A percentile compares a stretch with the other conserved stretches of the same genome.
Evolutionary conservation across 768 basidiomycete species (phyloP).

Genomic region (Leccinum subgranulosum): DNA sequence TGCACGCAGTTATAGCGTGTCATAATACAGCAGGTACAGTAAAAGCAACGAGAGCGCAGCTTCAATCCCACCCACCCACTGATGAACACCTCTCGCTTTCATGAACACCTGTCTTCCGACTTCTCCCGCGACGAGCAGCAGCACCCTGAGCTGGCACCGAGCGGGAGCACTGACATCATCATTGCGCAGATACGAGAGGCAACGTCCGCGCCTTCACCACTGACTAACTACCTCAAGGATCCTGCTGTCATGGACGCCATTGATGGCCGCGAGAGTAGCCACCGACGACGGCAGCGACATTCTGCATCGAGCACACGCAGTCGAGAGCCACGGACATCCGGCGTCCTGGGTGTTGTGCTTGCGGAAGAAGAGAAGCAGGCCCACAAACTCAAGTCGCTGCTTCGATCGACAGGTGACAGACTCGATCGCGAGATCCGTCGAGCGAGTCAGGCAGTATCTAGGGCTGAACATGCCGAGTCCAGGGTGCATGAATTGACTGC

Average conservation of each 20-base stretch:
- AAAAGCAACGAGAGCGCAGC: constrained; percentile 10
- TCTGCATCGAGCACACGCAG: constrained; percentile 39
- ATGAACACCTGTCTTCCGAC: constrained; percentile 29
- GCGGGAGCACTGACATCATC: constrained; percentile 29
- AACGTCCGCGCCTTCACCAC: constrained; percentile 42
- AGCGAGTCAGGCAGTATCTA: constrained; percentile 47
- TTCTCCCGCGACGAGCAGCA: constrained; percentile 9
- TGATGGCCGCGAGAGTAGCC: constrained; percentile 29
- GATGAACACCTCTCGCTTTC: constrained; percentile 30
- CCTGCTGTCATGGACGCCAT: constrained; percentile 37
- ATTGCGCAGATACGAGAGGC: constrained; percentile 42
- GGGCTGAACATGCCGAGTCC: constrained; percentile 52
- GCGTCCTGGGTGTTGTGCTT: constrained; percentile 42
- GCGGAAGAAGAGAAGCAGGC: constrained; percentile 57
- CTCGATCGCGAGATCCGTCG: constrained; percentile 56
- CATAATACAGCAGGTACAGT: constrained; percentile 9
- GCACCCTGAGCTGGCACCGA: constrained; percentile 8
- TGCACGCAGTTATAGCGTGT: no score
- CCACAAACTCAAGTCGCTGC: constrained; percentile 50
- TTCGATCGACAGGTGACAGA: constrained; percentile 49
- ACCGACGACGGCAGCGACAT: constrained; percentile 26
- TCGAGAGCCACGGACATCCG: constrained; percentile 37
- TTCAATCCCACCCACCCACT: constrained; percentile 1
- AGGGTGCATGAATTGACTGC: constrained; percentile 40
- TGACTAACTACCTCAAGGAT: constrained; percentile 44